These are phyloP conservation scores for Eucalyptus tenuipes DNA, from an alignment of 345 rosid species.

Conservation along the genomic window DNA sequence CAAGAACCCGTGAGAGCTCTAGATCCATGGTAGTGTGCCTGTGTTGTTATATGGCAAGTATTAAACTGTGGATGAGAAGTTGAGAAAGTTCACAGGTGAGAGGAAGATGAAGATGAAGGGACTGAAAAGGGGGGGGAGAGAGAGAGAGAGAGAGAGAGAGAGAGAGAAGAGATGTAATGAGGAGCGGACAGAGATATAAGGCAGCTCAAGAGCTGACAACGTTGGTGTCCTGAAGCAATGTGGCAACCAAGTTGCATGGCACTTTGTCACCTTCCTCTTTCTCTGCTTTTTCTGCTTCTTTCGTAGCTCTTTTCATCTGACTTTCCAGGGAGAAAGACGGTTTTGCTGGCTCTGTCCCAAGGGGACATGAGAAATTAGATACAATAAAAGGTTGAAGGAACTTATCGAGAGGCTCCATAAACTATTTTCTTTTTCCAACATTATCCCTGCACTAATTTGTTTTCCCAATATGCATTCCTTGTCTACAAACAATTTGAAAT, in stretches of 20 bases:
- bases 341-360: neutral
- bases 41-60: neutral
- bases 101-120: neutral
- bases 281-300: neutral
- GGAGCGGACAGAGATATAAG: neutral
- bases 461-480: neutral
- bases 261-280: neutral
- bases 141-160: too few relatives aligned
- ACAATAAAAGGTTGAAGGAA: neutral
- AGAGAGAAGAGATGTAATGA: neutral
- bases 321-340: neutral
- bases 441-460: neutral
- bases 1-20: neutral
- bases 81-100: neutral
- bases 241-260: conserved; percentile 11
- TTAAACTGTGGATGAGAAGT: neutral
- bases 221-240: neutral
- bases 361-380: neutral
- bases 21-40: neutral
- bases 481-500: neutral
- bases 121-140: too few relatives aligned
- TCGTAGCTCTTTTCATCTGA: neutral
- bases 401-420: neutral
- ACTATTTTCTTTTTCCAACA: neutral
- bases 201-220: neutral